Evolutionary conservation across 805 yeast species (phyloP).

Genomic region (Cyberlindnera misumaiensis): DNA sequence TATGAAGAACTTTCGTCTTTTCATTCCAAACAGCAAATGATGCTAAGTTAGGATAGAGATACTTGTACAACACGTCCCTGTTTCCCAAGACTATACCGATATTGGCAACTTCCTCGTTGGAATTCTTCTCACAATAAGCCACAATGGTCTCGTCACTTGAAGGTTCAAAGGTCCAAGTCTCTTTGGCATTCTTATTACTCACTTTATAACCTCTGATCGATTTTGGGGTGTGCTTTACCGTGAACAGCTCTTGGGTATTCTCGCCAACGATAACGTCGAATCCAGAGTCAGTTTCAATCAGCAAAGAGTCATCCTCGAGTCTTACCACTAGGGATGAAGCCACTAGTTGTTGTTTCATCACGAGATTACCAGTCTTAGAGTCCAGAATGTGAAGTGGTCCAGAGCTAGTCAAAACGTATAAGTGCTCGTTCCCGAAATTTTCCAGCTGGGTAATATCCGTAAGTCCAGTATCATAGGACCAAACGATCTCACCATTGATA

Average conservation of each 20-base stretch:
- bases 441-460: slow-evolving; percentile 20
- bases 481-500: slow-evolving; percentile 30
- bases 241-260: slow-evolving; percentile 6
- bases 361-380: slow-evolving; percentile 24
- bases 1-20: slow-evolving; percentile 27
- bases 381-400: slow-evolving; percentile 19
- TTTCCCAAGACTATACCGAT: slow-evolving; percentile 65
- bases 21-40: slow-evolving; percentile 40
- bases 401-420: slow-evolving; percentile 15
- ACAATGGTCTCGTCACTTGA: slow-evolving; percentile 31
- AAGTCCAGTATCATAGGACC: slow-evolving; percentile 29
- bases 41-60: slow-evolving; percentile 63
- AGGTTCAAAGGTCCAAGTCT: slow-evolving; percentile 34
- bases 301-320: slow-evolving; percentile 14
- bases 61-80: slow-evolving; percentile 75
- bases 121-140: slow-evolving; percentile 33
- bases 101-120: slow-evolving; percentile 40
- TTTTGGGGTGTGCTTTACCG: slow-evolving; percentile 21
- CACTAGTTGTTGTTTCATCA: slow-evolving; percentile 10
- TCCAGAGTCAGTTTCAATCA: slow-evolving; percentile 13
- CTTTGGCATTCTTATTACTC: slow-evolving; percentile 12
- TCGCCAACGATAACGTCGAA: slow-evolving; percentile 15
- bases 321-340: slow-evolving; percentile 7
- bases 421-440: slow-evolving; percentile 10
- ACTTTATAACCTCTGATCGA: slow-evolving; percentile 21